Percentiles rank a stretch among this genome's conserved stretches.
phyloP scores from a whole-genome alignment of 2,329 filamentous ascomycete species.

The Capronia epimyces region DNA sequence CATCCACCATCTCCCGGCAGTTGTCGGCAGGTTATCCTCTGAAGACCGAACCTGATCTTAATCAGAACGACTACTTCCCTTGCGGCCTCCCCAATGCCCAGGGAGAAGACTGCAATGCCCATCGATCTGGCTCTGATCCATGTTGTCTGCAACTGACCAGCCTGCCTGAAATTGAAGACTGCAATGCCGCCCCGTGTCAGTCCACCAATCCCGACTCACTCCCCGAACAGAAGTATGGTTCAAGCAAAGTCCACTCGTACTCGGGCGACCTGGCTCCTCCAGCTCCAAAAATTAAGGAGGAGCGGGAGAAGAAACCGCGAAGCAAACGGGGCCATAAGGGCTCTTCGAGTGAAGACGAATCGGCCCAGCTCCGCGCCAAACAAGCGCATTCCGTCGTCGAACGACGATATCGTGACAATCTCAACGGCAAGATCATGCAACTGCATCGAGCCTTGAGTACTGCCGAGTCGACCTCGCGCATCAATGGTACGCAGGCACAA shows the following conservation, averaged over 20 bases:
- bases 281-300: not conserved
- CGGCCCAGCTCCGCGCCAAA: slow-evolving; percentile 19
- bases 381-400: slow-evolving; percentile 29
- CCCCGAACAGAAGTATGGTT: not conserved
- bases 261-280: not conserved
- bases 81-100: not conserved
- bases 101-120: slow-evolving; percentile 1
- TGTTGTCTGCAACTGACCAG: slow-evolving; percentile 15
- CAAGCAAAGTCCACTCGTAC: not conserved
- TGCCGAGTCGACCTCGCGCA: slow-evolving; percentile 11
- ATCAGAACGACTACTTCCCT: slow-evolving; percentile 5
- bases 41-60: slow-evolving; percentile 14
- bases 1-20: slow-evolving; percentile 7
- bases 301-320: slow-evolving; percentile 14
- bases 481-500: slow-evolving; percentile 8
- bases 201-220: not conserved
- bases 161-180: slow-evolving; percentile 21
- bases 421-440: slow-evolving; percentile 29
- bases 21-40: slow-evolving; percentile 9
- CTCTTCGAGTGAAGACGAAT: slow-evolving; percentile 17
- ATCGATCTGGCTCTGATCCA: slow-evolving; percentile 9
- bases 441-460: slow-evolving; percentile 22
- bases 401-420: slow-evolving; percentile 27
- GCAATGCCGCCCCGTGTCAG: slow-evolving; percentile 7
- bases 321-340: slow-evolving; percentile 16